A percentile compares a stretch with the other conserved stretches of the same genome.
Conservation (phyloP, 2,329 filamentous ascomycete genomes). For the Diaporthe batatas region DNA sequence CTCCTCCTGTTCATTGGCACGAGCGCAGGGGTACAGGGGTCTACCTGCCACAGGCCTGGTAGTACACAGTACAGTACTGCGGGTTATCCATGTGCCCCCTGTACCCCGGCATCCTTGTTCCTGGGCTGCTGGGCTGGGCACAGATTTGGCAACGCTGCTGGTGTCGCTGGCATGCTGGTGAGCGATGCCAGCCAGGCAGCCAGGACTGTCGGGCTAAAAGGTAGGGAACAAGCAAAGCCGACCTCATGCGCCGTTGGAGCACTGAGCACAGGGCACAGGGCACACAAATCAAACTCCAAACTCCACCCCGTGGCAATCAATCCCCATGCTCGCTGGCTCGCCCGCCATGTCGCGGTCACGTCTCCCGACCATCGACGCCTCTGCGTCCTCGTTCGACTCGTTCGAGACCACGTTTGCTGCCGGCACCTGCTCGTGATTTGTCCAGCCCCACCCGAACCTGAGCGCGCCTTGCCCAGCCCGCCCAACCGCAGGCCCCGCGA, state of each 20-base stretch:
- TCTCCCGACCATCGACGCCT: constrained; percentile 27
- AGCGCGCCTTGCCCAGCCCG: constrained; percentile 29
- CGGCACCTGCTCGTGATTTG: constrained; percentile 13
- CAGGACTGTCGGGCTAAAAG: neutral
- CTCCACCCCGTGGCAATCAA: constrained; percentile 15
- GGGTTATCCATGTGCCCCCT: constrained; percentile 2
- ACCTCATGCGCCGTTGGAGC: neutral
- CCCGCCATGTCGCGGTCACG: constrained; percentile 25
- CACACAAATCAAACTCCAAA: constrained; percentile 17
- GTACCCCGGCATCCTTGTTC: neutral
- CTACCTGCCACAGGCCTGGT: neutral
- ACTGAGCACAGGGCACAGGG: neutral
- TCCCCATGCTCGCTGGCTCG: constrained; percentile 5
- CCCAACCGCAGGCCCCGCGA: constrained; percentile 31
- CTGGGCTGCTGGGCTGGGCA: no score
- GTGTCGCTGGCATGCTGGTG: neutral
- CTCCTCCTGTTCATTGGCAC: neutral
- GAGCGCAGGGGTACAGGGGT: no score
- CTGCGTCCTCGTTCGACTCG: constrained; percentile 9
- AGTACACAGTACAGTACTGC: no score
- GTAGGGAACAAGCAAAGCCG: neutral
- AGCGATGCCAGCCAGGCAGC: neutral
- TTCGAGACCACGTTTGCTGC: neutral
- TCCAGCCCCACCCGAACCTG: constrained; percentile 23
- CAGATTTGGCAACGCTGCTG: neutral